Evolutionary conservation across 805 yeast species (phyloP), one percentile per base, ranked within the genome.

Genomic region (Candida oleophila): DNA sequence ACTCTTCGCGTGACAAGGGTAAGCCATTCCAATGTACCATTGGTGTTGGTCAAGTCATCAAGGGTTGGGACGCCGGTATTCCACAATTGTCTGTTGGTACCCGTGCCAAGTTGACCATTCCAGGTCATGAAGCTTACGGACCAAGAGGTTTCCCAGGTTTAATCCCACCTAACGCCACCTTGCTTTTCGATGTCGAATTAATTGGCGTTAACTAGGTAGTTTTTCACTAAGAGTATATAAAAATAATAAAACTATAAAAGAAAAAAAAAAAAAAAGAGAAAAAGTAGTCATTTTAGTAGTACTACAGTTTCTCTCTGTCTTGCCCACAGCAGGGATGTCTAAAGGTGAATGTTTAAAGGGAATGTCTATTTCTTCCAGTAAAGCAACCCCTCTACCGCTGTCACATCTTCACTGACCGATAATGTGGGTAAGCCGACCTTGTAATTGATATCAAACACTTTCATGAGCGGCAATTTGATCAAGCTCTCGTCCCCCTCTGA

Each of bases 31-130:
- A 89, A 69, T 87, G 96, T 69, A 73, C 76, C 71, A 89, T 92
- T 65, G 97, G 98, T 69, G 96, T 88, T 55, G 97, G 97, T 55
- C 96, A 87, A 74, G 97, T 92, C 56, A 92, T 92, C 74, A 82
- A 83, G 65, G 98, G 97, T 56, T 92, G 97, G 97, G 97, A 91
- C 64, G 87, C 82, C 62, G 96, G 91, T 52, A 89, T 90, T 66
- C 96, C 97, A 46, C 83, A 90, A 71, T 78, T 92, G 66, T 86
- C 96, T 45, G 80, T 90, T 43, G 98, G 98, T 61, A 89, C 94
- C 73, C 87, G 86, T 77, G 96, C 97, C 43, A 80, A 86, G 65
- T 77, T 92, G 64, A 89, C 95, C 60, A 89, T 92, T 60, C 95
- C 97, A 60, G 96, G 96, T 55, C 81, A 83, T 60, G 86, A 88